These are phyloP conservation scores for Phytophthora cajani DNA, from an alignment of 352 stramenopile genomes.

Conservation along the genomic window DNA sequence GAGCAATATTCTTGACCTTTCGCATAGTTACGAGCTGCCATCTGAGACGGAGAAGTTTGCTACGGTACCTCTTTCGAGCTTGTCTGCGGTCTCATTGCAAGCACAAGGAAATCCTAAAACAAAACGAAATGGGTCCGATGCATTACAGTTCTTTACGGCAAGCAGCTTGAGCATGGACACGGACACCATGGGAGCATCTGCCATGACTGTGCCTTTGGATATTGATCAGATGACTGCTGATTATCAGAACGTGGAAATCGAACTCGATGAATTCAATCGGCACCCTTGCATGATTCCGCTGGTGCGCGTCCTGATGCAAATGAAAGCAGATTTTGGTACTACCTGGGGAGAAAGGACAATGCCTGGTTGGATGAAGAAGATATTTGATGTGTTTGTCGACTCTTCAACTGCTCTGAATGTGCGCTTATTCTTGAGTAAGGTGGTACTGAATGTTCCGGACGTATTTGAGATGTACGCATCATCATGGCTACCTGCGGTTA, in stretches of 20 bases:
- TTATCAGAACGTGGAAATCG: slow-evolving; percentile 62
- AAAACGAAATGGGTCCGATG: slow-evolving; percentile 34
- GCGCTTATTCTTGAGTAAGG: slow-evolving; percentile 72
- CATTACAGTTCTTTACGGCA: slow-evolving; percentile 72
- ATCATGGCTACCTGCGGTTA: slow-evolving; percentile 59
- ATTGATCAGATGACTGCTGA: slow-evolving; percentile 25
- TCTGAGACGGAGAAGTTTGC: slow-evolving; percentile 61
- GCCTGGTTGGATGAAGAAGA: slow-evolving; percentile 84
- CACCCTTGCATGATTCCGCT: slow-evolving; percentile 82
- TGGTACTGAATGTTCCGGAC: slow-evolving; percentile 71
- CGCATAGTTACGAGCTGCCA: slow-evolving; percentile 47
- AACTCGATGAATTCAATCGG: slow-evolving; percentile 79
- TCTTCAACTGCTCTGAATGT: slow-evolving; percentile 56
- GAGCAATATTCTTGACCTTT: slow-evolving; percentile 68
- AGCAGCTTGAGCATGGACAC: slow-evolving; percentile 75
- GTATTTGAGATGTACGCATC: slow-evolving; percentile 63
- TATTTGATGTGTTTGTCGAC: slow-evolving; percentile 59
- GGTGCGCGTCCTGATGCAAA: slow-evolving; percentile 74
- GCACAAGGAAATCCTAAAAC: slow-evolving; percentile 17
- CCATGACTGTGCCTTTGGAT: slow-evolving; percentile 22
- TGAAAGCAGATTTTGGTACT: slow-evolving; percentile 74
- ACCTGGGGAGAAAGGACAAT: slow-evolving; percentile 59
- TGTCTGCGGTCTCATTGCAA: slow-evolving; percentile 42
- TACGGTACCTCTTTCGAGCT: slow-evolving; percentile 61
- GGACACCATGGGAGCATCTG: slow-evolving; percentile 29